Evolutionary conservation across 495 filamentous ascomycete genomes (phyloP), one percentile per base, ranked within the genome.

Genomic region (Staphylotrichum tortipilum): DNA sequence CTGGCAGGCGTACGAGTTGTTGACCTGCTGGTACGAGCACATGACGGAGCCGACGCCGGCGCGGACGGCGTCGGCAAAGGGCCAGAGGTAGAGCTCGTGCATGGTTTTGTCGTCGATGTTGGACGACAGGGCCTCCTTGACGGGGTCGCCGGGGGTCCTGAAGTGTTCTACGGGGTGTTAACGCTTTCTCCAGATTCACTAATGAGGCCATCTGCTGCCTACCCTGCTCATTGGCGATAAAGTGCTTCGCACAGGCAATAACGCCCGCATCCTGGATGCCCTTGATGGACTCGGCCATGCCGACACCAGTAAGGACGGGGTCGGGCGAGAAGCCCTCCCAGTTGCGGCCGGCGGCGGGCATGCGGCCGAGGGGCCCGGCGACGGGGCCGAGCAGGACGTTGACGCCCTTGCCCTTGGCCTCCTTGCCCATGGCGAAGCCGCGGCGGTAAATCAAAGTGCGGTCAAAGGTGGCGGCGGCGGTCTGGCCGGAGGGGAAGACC

Each of bases 1-100:
- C 47, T 87, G 82, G 60, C 89, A 95, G 8, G 76, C 75, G 64
- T 92, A 86, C 30, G 82, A 88, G 65, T 89, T 89, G 67, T 95
- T 95, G 61, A 94, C 74, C 52, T 92, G 87, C 47, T 92, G 83
- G 76, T 97, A 97, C 11, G 85, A 87, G 71, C 91, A 96, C 92
- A 98, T 96, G 54, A 95, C 61, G 12, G 86, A 78, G 22, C 87
- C 89, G 7, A 89, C 87, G 33, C 87, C 88, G 33, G 64, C 70
- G 24, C 65, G 58, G 30, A 72, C 59, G 28, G 72, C 70, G 50
- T 73, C 68, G 0, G 52, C 68, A 58, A 58, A 77, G 34, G 57
- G 70, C 80, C 92, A 98, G 10, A 95, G 75, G 61, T 98, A 98
- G 30, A 92, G 61, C 66, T 98, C 92, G 66, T 98, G 92, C 80